A percentile compares a stretch with the other conserved stretches of the same genome.
phyloP scores from a whole-genome alignment of 176 grass and related monocot genomes.

The Eragrostis nindensis region DNA sequence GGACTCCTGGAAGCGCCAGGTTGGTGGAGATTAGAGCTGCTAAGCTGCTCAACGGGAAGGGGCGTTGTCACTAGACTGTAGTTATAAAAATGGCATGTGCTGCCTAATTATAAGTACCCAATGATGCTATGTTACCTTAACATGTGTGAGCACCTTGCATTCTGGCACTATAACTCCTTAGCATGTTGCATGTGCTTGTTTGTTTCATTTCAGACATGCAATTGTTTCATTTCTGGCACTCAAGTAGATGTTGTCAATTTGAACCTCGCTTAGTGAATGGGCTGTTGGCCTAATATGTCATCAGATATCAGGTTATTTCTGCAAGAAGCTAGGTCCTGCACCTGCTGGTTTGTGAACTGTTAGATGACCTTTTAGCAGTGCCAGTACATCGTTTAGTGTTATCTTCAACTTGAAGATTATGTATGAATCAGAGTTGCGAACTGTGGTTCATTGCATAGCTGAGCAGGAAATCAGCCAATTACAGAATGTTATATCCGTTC shows the following conservation, averaged over 20 bases:
- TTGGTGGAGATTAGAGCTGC: constrained; percentile 58
- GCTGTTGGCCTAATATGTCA: not conserved
- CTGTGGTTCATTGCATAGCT: not conserved
- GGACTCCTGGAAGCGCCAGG: constrained; percentile 83
- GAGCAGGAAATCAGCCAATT: not conserved
- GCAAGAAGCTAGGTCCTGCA: not conserved
- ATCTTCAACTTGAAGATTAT: not conserved
- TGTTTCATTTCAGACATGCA: not conserved
- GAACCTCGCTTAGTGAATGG: not conserved
- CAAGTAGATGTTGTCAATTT: no score
- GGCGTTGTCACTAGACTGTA: not conserved
- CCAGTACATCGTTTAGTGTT: not conserved
- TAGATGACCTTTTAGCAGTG: not conserved
- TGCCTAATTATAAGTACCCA: not conserved
- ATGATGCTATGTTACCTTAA: constrained; percentile 14
- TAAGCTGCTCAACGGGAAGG: not conserved
- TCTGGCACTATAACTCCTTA: not conserved
- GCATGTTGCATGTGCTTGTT: constrained; percentile 16
- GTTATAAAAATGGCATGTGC: constrained; percentile 21
- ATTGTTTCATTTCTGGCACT: no score
- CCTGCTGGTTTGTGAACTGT: not conserved
- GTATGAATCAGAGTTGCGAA: not conserved
- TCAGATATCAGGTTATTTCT: not conserved
- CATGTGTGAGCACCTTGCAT: not conserved
- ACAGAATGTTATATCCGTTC: not conserved